Conservation (phyloP, 2,329 filamentous ascomycete species). For the Ascochyta lentis region DNA sequence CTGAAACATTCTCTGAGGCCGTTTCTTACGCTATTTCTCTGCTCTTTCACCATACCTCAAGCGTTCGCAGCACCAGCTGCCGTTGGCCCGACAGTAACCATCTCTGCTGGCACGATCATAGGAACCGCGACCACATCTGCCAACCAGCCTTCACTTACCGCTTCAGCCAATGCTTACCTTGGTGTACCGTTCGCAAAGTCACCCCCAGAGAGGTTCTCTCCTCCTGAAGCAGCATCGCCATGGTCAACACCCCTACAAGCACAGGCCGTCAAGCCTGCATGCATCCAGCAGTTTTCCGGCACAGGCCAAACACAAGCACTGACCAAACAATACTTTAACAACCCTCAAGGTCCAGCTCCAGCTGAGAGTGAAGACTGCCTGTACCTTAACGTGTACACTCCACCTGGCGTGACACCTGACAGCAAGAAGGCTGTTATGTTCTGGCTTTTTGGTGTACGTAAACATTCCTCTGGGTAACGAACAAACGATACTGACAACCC, state of each 20-base stretch:
- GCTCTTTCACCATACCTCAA: background rate
- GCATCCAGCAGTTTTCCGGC: slow-evolving; percentile 27
- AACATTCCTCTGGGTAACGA: background rate
- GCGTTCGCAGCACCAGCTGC: slow-evolving; percentile 9
- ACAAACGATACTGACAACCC: slow-evolving; percentile 16
- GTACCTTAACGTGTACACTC: slow-evolving; percentile 47
- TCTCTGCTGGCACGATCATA: slow-evolving; percentile 15
- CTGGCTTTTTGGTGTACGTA: slow-evolving; percentile 10
- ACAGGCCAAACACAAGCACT: slow-evolving; percentile 9
- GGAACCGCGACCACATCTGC: slow-evolving; percentile 10
- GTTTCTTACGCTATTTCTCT: background rate
- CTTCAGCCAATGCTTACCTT: slow-evolving; percentile 20
- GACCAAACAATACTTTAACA: slow-evolving; percentile 19
- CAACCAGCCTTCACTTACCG: slow-evolving; percentile 18
- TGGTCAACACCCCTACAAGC: slow-evolving; percentile 23
- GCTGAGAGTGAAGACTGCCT: slow-evolving; percentile 48
- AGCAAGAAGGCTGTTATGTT: slow-evolving; percentile 27
- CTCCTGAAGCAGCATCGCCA: slow-evolving; percentile 19
- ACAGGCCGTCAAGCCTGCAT: slow-evolving; percentile 20
- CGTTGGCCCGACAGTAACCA: slow-evolving; percentile 10
- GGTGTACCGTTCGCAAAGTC: slow-evolving; percentile 24
- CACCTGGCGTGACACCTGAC: slow-evolving; percentile 14
- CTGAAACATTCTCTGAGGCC: background rate
- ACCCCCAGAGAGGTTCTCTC: slow-evolving; percentile 24
- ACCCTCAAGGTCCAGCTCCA: slow-evolving; percentile 18